These are phyloP conservation scores for Adansonia gregorii DNA, from an alignment of 441 rosid genomes.

Conservation along the genomic window DNA sequence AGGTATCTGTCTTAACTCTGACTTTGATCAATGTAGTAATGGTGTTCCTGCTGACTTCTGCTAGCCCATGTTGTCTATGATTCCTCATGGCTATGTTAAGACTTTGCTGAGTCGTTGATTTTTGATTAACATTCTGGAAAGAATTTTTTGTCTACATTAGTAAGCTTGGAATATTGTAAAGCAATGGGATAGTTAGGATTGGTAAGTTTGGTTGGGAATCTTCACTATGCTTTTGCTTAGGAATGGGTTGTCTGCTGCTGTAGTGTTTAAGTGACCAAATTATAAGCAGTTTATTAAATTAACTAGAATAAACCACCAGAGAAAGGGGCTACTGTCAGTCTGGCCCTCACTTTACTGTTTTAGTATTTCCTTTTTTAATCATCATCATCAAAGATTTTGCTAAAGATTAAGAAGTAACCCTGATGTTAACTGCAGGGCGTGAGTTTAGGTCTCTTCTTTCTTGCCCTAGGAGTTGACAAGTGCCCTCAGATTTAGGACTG, in stretches of 20 bases:
- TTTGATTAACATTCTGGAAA: conserved; percentile 12
- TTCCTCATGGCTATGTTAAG: neutral
- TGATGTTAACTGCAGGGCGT: conserved; percentile 57
- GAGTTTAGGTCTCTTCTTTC: conserved; percentile 49
- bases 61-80: neutral
- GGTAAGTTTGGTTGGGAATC: conserved; percentile 4
- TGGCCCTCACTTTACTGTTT: conserved; percentile 20
- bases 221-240: neutral
- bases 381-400: conserved; percentile 36
- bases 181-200: neutral
- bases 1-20: neutral
- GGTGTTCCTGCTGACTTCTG: neutral
- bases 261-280: conserved; percentile 19
- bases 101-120: conserved; percentile 1
- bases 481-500: conserved; percentile 57
- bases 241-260: neutral
- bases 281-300: conserved; percentile 1
- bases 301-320: neutral
- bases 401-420: conserved; percentile 39
- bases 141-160: neutral
- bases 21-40: neutral
- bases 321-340: conserved; percentile 11
- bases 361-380: conserved; percentile 34
- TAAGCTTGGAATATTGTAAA: neutral
- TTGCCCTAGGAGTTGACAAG: conserved; percentile 57